phyloP scores from a whole-genome alignment of 345 rosid genomes.

The Arabis alpina region DNA sequence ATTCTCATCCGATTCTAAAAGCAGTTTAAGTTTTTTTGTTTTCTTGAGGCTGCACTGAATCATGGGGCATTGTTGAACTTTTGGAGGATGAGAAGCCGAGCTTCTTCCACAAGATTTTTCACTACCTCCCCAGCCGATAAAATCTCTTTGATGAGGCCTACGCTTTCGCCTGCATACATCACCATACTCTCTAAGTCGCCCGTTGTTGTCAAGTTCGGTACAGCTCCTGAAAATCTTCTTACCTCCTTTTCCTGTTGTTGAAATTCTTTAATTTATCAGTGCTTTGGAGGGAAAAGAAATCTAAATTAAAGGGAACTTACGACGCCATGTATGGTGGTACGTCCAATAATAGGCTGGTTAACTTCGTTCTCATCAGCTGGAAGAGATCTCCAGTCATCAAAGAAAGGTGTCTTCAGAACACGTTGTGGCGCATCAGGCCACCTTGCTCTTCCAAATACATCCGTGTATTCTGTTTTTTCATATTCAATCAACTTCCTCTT shows the following conservation, averaged over 20 bases:
- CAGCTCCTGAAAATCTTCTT: conserved; percentile 67
- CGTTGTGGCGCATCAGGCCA: conserved; percentile 90
- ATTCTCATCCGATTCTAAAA: conserved; percentile 21
- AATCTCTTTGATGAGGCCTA: conserved; percentile 78
- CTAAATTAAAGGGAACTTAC: conserved; percentile 43
- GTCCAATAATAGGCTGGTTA: conserved; percentile 81
- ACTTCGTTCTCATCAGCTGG: conserved; percentile 59
- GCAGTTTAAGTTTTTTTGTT: conserved; percentile 1
- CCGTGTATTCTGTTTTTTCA: conserved; percentile 70
- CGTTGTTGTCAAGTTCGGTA: conserved; percentile 64
- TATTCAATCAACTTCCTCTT: conserved; percentile 71
- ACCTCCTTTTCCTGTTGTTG: conserved; percentile 73
- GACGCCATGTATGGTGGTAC: conserved; percentile 61
- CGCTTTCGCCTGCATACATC: conserved; percentile 89
- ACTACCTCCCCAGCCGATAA: conserved; percentile 74
- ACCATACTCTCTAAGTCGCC: conserved; percentile 93
- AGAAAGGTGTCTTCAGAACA: conserved; percentile 69
- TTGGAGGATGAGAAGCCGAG: conserved; percentile 57
- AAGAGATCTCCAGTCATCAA: conserved; percentile 66
- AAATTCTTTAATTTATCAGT: background rate
- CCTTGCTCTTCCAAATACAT: conserved; percentile 80
- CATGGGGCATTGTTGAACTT: conserved; percentile 35
- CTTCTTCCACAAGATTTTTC: conserved; percentile 64
- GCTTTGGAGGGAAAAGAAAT: background rate
- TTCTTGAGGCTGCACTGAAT: conserved; percentile 27